Conservation (phyloP, 768 basidiomycete species). For the Rhizopogon vinicolor region DNA sequence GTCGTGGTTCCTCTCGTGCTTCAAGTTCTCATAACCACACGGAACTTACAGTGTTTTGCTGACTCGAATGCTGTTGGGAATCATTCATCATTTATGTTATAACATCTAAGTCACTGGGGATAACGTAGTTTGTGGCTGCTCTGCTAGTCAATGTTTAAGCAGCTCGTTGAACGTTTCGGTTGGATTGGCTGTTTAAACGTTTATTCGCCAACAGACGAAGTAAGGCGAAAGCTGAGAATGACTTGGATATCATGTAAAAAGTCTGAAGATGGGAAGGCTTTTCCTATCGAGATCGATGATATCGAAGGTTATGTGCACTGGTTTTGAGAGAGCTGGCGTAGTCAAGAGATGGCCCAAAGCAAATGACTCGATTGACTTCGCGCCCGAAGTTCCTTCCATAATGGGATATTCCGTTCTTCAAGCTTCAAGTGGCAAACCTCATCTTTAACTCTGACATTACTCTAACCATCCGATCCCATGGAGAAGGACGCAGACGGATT, state of each 20-base stretch:
- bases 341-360: too few species aligned
- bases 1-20: too few species aligned
- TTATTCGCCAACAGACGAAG: too few species aligned
- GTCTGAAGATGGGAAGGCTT: not conserved
- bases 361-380: too few species aligned
- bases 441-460: not conserved
- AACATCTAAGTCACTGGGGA: too few species aligned
- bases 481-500: constrained; percentile 81
- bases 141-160: not conserved
- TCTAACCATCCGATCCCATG: constrained; percentile 30
- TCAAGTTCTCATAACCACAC: too few species aligned
- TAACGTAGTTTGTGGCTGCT: too few species aligned
- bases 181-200: too few species aligned
- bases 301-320: not conserved
- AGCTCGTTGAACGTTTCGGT: constrained; percentile 5
- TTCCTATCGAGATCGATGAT: not conserved
- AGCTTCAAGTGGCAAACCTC: not conserved
- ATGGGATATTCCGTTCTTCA: not conserved
- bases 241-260: not conserved
- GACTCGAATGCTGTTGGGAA: too few species aligned
- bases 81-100: too few species aligned
- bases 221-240: not conserved
- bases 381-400: constrained; percentile 1
- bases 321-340: too few species aligned
- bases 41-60: too few species aligned